Base-by-base conservation (phyloP, 2,329 filamentous ascomycete species). In the Xylaria sp. region DNA sequence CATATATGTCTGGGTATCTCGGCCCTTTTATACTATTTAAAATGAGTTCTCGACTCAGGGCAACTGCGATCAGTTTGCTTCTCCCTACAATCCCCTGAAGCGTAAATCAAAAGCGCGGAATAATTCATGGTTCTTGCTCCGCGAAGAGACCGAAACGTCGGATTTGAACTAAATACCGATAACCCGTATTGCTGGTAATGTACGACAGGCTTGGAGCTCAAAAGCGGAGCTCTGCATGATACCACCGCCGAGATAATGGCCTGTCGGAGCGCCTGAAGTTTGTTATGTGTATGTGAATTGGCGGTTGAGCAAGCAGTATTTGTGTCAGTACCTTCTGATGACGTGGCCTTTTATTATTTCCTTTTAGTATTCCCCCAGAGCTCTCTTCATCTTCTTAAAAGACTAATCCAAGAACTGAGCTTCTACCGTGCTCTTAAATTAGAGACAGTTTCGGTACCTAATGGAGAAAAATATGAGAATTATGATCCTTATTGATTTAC, bases 361-460 rank as follows among this genome's bases (percentile, higher is more conserved):
- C 78, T 82, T 81, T 82, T 83, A 83, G 79, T 83, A 81, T 80
- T 80, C 77, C 78, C 76, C 75, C 73, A 71, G 71, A 75, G 75
- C 75, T 80, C 75, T 75, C 67, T 80, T 80, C 77, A 74, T 78
- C 78, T 79, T 77, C 75, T 75, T 72, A 72, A 48, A 76, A 75
- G 74, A 75, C 75, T 83, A 81, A 81, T 83, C 56, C 79, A 66
- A 81, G 80, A 81, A 82, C 67, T 66, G 74, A 75, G 74, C 75
- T 72, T 75, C 66, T 72, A 70, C 71, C 74, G 75, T 74, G 71
- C 72, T 75, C 76, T 74, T 74, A 71, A 64, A 72, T 63, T 66
- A 66, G 71, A 73, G 79, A 78, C 79, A 78, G 78, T 80, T 81
- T 82, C 78, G 78, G 82, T 82, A 81, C 79, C 78, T 82, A 77